These are phyloP conservation scores for Dactylellina parvicollis DNA, from an alignment of 2,329 filamentous ascomycete species.

Conservation along the genomic window DNA sequence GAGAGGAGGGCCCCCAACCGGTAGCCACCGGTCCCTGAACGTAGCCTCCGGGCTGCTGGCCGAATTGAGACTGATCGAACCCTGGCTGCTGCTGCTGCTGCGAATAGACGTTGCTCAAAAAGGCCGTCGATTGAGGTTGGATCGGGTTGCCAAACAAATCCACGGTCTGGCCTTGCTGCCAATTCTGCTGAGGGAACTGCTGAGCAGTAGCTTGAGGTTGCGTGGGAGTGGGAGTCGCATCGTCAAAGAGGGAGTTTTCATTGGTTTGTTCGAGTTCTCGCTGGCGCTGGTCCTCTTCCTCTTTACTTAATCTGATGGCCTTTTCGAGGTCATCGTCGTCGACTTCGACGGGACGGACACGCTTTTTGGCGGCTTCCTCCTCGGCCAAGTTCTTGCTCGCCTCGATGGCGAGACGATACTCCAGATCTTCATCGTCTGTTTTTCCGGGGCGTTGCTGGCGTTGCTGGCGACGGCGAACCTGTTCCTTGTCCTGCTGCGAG, in stretches of 20 bases:
- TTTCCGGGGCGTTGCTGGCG: slow-evolving; percentile 65
- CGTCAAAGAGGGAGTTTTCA: slow-evolving; percentile 86
- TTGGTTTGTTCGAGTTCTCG: slow-evolving; percentile 88
- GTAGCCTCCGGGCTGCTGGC: slow-evolving; percentile 51
- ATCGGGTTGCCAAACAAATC: slow-evolving; percentile 98
- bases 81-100: slow-evolving; percentile 88
- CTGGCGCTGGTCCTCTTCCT: slow-evolving; percentile 84
- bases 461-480: slow-evolving; percentile 64
- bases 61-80: slow-evolving; percentile 69
- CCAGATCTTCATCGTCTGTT: slow-evolving; percentile 84
- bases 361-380: slow-evolving; percentile 78
- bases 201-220: slow-evolving; percentile 70
- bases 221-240: slow-evolving; percentile 69
- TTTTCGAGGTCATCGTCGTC: slow-evolving; percentile 92
- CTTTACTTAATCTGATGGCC: slow-evolving; percentile 92
- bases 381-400: slow-evolving; percentile 96
- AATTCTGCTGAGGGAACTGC: slow-evolving; percentile 69
- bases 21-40: slow-evolving; percentile 48
- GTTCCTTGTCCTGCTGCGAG: slow-evolving; percentile 58
- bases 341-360: slow-evolving; percentile 69
- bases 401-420: slow-evolving; percentile 89
- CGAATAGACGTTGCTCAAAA: slow-evolving; percentile 73
- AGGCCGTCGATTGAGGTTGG: slow-evolving; percentile 74
- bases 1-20: slow-evolving; percentile 41
- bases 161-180: slow-evolving; percentile 94